These are phyloP conservation scores for Coniferiporia weirii DNA, from an alignment of 1,284 basidiomycete species.

Conservation along the genomic window DNA sequence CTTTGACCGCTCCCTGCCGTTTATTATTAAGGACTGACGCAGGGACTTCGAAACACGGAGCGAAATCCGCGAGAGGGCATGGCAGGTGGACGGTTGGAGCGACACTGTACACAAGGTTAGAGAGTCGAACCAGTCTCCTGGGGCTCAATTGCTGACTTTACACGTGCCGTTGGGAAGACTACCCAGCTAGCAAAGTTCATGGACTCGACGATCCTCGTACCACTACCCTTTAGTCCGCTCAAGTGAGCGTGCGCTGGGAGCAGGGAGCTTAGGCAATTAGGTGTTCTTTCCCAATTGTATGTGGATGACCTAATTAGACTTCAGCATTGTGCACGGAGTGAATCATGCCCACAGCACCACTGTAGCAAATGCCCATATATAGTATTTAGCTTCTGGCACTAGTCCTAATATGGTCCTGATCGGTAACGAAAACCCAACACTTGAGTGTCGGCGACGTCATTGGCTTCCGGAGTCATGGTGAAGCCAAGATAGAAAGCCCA, in stretches of 20 bases:
- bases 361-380: background rate
- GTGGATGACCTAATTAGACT: background rate
- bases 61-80: conserved; percentile 80
- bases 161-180: too few relatives aligned
- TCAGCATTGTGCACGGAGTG: background rate
- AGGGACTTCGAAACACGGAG: conserved; percentile 80
- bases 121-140: conserved; percentile 7
- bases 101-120: conserved; percentile 87
- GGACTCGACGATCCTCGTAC: conserved; percentile 72
- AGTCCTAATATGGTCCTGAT: too few relatives aligned
- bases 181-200: conserved; percentile 71
- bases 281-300: too few relatives aligned
- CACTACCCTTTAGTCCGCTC: conserved; percentile 75
- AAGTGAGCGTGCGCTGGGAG: conserved; percentile 40
- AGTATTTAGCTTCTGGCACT: too few relatives aligned
- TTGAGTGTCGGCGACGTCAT: too few relatives aligned
- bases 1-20: background rate
- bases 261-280: background rate
- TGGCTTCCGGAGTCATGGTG: too few relatives aligned
- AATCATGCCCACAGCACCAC: background rate
- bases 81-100: conserved; percentile 91
- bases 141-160: conserved; percentile 8
- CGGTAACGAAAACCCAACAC: too few relatives aligned
- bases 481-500: too few relatives aligned
- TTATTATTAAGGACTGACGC: conserved; percentile 4